Conservation (phyloP, 1,139 yeast genomes). For the Magnusiomyces clavatus region DNA sequence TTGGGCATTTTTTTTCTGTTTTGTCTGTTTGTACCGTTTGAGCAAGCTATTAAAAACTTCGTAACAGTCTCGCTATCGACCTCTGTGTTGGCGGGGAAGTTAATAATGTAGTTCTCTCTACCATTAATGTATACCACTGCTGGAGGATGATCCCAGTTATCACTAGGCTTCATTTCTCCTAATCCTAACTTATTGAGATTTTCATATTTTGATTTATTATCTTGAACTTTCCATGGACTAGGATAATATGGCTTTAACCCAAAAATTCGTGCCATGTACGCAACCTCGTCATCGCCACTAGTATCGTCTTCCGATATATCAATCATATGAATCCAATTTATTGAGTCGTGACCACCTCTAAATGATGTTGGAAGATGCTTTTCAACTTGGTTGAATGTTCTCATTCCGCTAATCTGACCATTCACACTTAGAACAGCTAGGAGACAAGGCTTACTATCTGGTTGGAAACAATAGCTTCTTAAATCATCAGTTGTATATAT, state of each 20-base stretch:
- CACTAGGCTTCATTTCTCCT: background rate
- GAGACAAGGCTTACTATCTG: background rate
- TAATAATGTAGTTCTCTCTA: background rate
- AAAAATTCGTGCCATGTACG: background rate
- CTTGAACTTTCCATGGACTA: background rate
- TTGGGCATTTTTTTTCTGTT: background rate
- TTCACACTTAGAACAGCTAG: background rate
- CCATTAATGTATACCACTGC: conserved; percentile 1
- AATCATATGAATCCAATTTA: conserved; percentile 1
- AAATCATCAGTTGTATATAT: background rate
- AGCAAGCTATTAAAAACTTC: background rate
- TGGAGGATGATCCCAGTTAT: conserved; percentile 4
- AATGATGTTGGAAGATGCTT: background rate
- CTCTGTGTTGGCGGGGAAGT: conserved; percentile 2
- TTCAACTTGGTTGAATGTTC: background rate
- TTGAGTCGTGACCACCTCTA: background rate
- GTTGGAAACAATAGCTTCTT: background rate
- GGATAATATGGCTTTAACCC: conserved; percentile 1
- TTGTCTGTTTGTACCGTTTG: background rate
- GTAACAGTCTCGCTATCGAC: background rate
- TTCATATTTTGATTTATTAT: background rate
- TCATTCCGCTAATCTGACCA: background rate
- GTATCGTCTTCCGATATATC: background rate
- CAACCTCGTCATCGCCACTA: background rate
- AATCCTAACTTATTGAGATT: background rate